These are phyloP conservation scores for Fusarium denticulatum DNA, from an alignment of 2,329 filamentous ascomycete genomes.

Conservation along the genomic window DNA sequence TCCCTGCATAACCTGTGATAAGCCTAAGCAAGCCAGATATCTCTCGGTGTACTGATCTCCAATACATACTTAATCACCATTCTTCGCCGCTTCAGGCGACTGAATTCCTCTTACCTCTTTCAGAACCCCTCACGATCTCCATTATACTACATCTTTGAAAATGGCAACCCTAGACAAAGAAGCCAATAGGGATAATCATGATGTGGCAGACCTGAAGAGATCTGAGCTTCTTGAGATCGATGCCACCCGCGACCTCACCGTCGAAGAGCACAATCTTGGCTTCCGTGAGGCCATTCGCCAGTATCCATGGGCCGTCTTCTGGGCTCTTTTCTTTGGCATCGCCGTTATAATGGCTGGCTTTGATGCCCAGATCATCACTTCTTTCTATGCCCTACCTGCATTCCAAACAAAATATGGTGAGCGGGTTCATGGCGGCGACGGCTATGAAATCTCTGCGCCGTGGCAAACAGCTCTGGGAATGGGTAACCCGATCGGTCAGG, in stretches of 20 bases:
- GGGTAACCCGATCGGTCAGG: neutral
- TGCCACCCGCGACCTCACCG: neutral
- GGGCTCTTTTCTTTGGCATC: neutral
- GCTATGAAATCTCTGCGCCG: neutral
- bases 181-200: neutral
- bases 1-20: neutral
- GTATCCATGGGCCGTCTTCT: neutral
- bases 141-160: neutral
- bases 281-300: neutral
- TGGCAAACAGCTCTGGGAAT: neutral
- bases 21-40: neutral
- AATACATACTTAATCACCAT: neutral
- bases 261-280: neutral
- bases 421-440: neutral
- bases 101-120: too few species aligned
- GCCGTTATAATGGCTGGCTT: neutral
- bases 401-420: neutral
- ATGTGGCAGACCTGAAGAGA: neutral
- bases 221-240: neutral
- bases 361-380: neutral
- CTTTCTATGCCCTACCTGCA: neutral
- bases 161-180: neutral
- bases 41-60: neutral
- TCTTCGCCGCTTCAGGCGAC: neutral
- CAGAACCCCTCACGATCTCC: neutral